Evolutionary conservation across 2,329 filamentous ascomycete genomes (phyloP), one percentile per base, ranked within the genome.

Genomic region (Exophiala phaeomuriformis): DNA sequence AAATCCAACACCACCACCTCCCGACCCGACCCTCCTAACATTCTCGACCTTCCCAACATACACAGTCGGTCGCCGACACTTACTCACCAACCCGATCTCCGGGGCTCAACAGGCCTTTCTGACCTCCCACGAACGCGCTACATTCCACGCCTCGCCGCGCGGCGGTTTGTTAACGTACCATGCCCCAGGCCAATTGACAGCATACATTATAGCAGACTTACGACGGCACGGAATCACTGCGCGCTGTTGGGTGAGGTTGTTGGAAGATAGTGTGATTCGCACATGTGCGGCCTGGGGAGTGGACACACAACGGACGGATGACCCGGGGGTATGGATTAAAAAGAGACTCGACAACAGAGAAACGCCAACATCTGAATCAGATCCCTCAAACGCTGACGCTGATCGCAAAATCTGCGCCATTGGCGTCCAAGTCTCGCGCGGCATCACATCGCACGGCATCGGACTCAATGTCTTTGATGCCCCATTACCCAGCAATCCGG

Each of bases 91-190:
- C 43, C 63, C 63, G 7, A 57, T 58, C 40, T 59, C 56, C 42
- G 53, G 30, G 66, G 68, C 60, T 63, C 76, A 33, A 63, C 71
- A 63, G 4, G 66, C 73, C 8, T 68, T 71, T n/a, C 67, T 70
- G 30, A 68, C 67, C 9, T 50, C 57, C 49, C 49, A 57, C 62
- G 64, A 30, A 60, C 63, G 47, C 64, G 68, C 41, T 65, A 74
- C 79, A n/a, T 81, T 93, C 63, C 70, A 81, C 41, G 77, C 83
- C 63, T 85, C 88, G 9, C 79, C 83, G n/a, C 83, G 93, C 51
- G 93, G 93, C 57, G 93, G 93, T 0, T 83, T 95, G 61, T 90
- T 88, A 0, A 97, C 93, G 2, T 97, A 95, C 73, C 93, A 98
- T 68, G 93, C 91, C 0, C 93, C 91, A 0, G 91, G 91, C 0